Percentiles rank a stretch among this genome's conserved stretches.
These are phyloP conservation scores for Trichoderma pleuroti DNA, from an alignment of 2,329 filamentous ascomycete species.

Conservation along the genomic window DNA sequence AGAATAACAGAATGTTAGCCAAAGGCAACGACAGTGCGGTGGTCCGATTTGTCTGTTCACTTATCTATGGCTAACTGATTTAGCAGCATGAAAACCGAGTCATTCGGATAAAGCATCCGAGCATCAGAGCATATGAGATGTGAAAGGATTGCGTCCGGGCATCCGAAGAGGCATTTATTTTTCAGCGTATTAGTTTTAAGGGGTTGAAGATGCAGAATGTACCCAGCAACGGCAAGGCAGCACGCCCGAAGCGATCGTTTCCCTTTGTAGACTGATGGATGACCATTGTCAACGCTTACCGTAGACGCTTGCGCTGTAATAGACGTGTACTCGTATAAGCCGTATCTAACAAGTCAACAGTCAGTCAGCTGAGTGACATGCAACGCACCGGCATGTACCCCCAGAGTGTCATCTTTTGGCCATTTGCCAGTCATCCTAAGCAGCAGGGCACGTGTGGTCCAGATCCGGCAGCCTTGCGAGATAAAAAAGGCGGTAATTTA, in stretches of 20 bases:
- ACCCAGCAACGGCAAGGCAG: not conserved
- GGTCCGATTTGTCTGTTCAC: not conserved
- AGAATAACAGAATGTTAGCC: not conserved
- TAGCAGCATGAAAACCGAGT: not conserved
- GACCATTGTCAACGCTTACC: not conserved
- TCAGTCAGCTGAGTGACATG: not conserved
- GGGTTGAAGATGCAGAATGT: not conserved
- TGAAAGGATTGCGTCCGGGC: not conserved
- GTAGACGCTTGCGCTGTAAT: not conserved
- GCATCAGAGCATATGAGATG: not conserved
- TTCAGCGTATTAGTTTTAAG: not conserved
- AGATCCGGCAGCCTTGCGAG: not conserved
- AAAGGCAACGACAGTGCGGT: not conserved
- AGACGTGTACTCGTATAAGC: not conserved
- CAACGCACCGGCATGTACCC: not conserved
- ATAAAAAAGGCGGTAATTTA: not conserved
- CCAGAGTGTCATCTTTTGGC: not conserved
- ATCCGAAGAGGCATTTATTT: slow-evolving; percentile 1
- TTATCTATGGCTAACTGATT: not conserved
- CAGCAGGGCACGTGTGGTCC: not conserved
- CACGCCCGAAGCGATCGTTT: not conserved
- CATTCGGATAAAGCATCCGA: not conserved
- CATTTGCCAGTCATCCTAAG: not conserved
- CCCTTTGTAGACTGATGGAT: not conserved
- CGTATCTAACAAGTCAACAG: not conserved